Conservation (phyloP, 768 basidiomycete species). For the Thelephora aurantiotincta region DNA sequence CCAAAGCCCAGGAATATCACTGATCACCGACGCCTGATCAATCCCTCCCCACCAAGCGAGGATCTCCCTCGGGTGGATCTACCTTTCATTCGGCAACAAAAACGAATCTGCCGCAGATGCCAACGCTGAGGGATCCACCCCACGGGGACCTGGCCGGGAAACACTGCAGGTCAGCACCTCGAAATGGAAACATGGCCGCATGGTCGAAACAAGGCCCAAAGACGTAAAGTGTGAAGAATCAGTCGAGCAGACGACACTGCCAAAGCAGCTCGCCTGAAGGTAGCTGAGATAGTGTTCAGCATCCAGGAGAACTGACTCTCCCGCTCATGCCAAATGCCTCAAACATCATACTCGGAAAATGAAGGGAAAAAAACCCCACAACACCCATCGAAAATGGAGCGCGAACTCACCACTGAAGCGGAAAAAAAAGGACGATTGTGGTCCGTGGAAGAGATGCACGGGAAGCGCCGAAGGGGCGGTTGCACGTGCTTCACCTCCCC, state of each 20-base stretch:
- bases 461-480: conserved; percentile 2
- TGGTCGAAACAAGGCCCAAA: background rate
- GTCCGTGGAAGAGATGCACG: conserved; percentile 5
- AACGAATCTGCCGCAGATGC: no score
- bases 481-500: no score
- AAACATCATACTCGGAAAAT: conserved; percentile 48
- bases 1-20: no score
- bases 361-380: background rate
- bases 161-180: background rate
- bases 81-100: no score
- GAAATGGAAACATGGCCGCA: background rate
- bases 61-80: no score
- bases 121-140: no score
- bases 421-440: no score
- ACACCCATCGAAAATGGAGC: no score
- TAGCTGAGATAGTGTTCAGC: conserved; percentile 87
- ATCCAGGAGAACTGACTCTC: conserved; percentile 32
- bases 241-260: conserved; percentile 30
- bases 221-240: conserved; percentile 13
- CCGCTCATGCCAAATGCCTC: conserved; percentile 93
- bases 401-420: no score
- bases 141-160: background rate
- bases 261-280: conserved; percentile 52
- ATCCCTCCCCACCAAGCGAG: no score
- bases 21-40: no score